A percentile compares a stretch with the other conserved stretches of the same genome.
Evolutionary conservation across 768 basidiomycete genomes (phyloP).

Genomic region (Cystobasidium tubakii): DNA sequence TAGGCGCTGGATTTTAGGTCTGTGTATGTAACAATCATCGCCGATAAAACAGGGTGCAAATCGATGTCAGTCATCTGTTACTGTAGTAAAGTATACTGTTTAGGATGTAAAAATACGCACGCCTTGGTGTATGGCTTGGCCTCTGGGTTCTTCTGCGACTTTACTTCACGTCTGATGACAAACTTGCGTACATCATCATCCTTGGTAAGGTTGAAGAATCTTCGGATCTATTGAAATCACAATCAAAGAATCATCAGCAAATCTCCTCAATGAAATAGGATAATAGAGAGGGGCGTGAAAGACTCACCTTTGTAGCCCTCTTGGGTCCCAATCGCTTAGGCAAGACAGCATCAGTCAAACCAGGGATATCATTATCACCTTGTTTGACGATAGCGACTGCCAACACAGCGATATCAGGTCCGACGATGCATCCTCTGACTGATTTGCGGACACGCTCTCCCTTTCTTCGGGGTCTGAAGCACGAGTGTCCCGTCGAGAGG

Average conservation of each 20-base stretch:
- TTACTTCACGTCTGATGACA: slow-evolving; percentile 87
- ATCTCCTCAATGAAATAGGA: background rate
- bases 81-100: too few species aligned
- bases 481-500: slow-evolving; percentile 92
- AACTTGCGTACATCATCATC: slow-evolving; percentile 98
- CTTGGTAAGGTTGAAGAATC: slow-evolving; percentile 95
- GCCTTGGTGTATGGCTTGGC: slow-evolving; percentile 97
- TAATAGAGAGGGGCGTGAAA: background rate
- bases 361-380: slow-evolving; percentile 81
- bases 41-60: background rate
- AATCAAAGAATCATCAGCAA: slow-evolving; percentile 55
- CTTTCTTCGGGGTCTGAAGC: slow-evolving; percentile 83
- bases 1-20: slow-evolving; percentile 93
- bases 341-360: slow-evolving; percentile 81
- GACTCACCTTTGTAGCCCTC: slow-evolving; percentile 52
- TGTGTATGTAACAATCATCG: slow-evolving; percentile 50
- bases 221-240: slow-evolving; percentile 59
- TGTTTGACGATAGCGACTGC: slow-evolving; percentile 90
- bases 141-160: slow-evolving; percentile 70
- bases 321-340: slow-evolving; percentile 96
- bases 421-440: slow-evolving; percentile 96
- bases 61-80: too few species aligned
- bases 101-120: too few species aligned
- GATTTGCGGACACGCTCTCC: slow-evolving; percentile 99
- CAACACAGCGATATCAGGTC: slow-evolving; percentile 90